Conservation (phyloP, 2,329 filamentous ascomycete genomes). For the Ascochyta lentis region DNA sequence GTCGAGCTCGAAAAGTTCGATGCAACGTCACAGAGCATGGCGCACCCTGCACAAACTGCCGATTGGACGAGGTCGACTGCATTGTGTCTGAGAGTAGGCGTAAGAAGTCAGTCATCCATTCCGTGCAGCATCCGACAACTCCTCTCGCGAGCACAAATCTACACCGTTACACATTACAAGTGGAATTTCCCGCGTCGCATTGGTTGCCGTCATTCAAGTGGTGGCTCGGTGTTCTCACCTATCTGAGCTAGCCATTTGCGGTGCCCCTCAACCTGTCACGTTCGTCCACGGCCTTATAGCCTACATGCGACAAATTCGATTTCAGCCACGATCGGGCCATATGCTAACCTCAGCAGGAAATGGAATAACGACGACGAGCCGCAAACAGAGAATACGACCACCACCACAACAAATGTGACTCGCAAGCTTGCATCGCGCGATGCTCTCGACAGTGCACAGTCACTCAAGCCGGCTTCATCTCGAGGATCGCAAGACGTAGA, state of each 20-base stretch:
- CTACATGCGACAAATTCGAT: constrained; percentile 11
- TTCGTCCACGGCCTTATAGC: constrained; percentile 7
- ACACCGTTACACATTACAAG: not conserved
- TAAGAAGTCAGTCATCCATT: constrained; percentile 71
- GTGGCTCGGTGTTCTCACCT: constrained; percentile 22
- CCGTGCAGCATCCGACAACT: constrained; percentile 33
- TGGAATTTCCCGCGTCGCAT: constrained; percentile 5
- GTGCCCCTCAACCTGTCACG: constrained; percentile 27
- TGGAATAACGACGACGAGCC: constrained; percentile 53
- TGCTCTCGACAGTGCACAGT: constrained; percentile 44
- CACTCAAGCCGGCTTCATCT: constrained; percentile 37
- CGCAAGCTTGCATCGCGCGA: constrained; percentile 51
- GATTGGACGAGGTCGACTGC: constrained; percentile 80
- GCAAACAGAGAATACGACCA: constrained; percentile 26
- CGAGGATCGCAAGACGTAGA: constrained; percentile 54
- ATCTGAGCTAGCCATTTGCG: constrained; percentile 29
- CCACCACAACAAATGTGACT: constrained; percentile 33
- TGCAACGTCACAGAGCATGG: constrained; percentile 91
- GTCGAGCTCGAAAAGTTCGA: constrained; percentile 86
- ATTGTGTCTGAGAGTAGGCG: constrained; percentile 75
- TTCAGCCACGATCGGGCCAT: constrained; percentile 14
- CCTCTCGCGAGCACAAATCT: constrained; percentile 16
- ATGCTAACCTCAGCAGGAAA: constrained; percentile 47
- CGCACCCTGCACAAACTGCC: constrained; percentile 85
- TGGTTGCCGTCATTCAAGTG: constrained; percentile 33